Conservation (phyloP, 1,139 yeast genomes). For the Hemisphaericaspora xylanilytica region DNA sequence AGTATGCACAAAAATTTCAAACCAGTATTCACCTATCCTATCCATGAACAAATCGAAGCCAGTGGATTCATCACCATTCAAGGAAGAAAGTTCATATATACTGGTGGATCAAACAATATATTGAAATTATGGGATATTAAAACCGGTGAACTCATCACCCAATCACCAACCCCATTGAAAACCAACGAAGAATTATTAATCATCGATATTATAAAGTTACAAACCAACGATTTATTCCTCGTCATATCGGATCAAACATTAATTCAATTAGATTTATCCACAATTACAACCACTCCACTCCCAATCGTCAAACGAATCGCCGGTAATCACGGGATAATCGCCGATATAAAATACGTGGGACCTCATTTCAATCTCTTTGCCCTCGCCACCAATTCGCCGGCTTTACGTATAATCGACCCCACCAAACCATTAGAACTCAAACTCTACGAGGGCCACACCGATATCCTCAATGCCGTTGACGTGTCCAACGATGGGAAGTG, state of each 20-base stretch:
- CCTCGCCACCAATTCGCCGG: conserved; percentile 93
- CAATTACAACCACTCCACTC: conserved; percentile 21
- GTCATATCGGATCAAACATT: conserved; percentile 86
- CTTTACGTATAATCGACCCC: conserved; percentile 68
- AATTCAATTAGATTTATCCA: conserved; percentile 44
- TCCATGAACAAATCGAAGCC: conserved; percentile 76
- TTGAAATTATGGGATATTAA: conserved; percentile 59
- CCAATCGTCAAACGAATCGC: conserved; percentile 60
- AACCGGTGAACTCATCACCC: conserved; percentile 39
- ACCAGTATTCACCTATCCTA: conserved; percentile 65
- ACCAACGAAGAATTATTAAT: conserved; percentile 70
- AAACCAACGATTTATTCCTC: conserved; percentile 26
- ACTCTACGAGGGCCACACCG: conserved; percentile 78
- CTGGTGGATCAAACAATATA: conserved; percentile 80
- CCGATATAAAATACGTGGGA: conserved; percentile 79
- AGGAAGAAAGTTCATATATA: conserved; percentile 46
- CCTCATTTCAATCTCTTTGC: conserved; percentile 60
- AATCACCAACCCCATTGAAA: conserved; percentile 49
- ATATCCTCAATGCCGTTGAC: conserved; percentile 79
- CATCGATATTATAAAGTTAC: conserved; percentile 50
- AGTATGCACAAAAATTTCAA: conserved; percentile 48
- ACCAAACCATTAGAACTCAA: conserved; percentile 57
- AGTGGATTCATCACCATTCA: conserved; percentile 56
- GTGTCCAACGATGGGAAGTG: conserved; percentile 76
- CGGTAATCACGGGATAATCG: conserved; percentile 94